Evolutionary conservation across 768 basidiomycete genomes (phyloP).

Genomic region (Aureoboletus auriporus): DNA sequence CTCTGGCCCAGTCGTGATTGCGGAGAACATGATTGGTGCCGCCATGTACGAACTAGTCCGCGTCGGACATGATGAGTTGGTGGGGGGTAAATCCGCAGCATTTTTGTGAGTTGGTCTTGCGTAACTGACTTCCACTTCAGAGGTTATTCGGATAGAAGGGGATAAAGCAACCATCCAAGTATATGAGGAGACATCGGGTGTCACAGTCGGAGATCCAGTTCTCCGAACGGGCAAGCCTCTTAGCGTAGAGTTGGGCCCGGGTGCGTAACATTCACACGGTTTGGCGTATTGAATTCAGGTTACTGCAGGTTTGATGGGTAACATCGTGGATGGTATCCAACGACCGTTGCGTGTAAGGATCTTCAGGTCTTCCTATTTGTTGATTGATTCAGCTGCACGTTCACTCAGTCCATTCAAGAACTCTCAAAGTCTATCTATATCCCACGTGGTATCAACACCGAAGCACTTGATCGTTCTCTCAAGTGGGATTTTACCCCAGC

Average conservation of each 20-base stretch:
- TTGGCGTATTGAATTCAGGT: constrained; percentile 1
- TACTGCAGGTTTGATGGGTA: constrained; percentile 87
- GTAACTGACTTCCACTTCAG: constrained; percentile 39
- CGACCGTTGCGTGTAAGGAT: constrained; percentile 76
- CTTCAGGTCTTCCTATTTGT: neutral
- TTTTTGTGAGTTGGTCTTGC: neutral
- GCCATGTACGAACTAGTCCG: constrained; percentile 99
- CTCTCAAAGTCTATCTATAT: constrained; percentile 99
- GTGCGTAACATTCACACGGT: constrained; percentile 38
- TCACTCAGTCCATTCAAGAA: constrained; percentile 79
- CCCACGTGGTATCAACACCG: constrained; percentile 97
- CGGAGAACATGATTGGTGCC: constrained; percentile 89
- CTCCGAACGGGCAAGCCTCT: constrained; percentile 96
- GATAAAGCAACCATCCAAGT: constrained; percentile 99
- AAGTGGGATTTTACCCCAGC: constrained; percentile 95
- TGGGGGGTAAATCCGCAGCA: constrained; percentile 65
- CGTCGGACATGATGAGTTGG: constrained; percentile 97
- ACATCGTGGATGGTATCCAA: constrained; percentile 98
- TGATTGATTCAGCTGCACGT: constrained; percentile 3
- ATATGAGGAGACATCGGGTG: constrained; percentile 98
- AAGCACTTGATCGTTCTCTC: constrained; percentile 81
- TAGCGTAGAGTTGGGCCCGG: constrained; percentile 96
- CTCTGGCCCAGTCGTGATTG: constrained; percentile 97
- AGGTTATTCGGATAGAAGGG: constrained; percentile 98
- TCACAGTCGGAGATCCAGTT: constrained; percentile 98